phyloP scores from a whole-genome alignment of 345 rosid genomes.

The Sisymbrium altissimum region DNA sequence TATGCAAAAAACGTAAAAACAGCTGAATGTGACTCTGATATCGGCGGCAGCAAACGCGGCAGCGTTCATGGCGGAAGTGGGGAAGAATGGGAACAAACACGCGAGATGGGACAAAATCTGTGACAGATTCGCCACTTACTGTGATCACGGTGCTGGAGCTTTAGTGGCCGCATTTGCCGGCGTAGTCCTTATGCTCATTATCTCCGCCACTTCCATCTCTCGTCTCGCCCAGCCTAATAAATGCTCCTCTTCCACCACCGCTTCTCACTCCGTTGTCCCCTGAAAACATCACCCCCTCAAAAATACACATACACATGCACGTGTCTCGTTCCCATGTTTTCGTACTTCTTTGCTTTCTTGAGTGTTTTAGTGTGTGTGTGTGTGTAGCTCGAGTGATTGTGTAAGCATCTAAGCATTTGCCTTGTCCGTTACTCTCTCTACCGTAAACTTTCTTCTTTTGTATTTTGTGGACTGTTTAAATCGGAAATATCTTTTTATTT shows the following conservation, averaged over 20 bases:
- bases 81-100: slow-evolving; percentile 77
- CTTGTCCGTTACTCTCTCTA: not conserved
- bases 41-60: slow-evolving; percentile 80
- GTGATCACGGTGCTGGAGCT: slow-evolving; percentile 72
- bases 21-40: slow-evolving; percentile 57
- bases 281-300: not conserved
- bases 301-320: not conserved
- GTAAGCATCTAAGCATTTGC: slow-evolving; percentile 14
- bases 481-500: not conserved
- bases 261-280: slow-evolving; percentile 18
- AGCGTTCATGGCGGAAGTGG: slow-evolving; percentile 75
- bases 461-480: not conserved
- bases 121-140: slow-evolving; percentile 61
- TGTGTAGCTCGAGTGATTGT: slow-evolving; percentile 17
- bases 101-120: slow-evolving; percentile 87
- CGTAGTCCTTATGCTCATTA: slow-evolving; percentile 54
- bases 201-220: slow-evolving; percentile 48
- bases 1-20: not conserved
- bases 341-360: slow-evolving; percentile 15
- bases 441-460: not conserved
- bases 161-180: slow-evolving; percentile 61
- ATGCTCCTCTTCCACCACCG: slow-evolving; percentile 1
- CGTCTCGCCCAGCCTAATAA: slow-evolving; percentile 38
- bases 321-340: not conserved
- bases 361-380: not conserved